phyloP scores from a whole-genome alignment of 768 basidiomycete species.

The Amanita brunnescens region DNA sequence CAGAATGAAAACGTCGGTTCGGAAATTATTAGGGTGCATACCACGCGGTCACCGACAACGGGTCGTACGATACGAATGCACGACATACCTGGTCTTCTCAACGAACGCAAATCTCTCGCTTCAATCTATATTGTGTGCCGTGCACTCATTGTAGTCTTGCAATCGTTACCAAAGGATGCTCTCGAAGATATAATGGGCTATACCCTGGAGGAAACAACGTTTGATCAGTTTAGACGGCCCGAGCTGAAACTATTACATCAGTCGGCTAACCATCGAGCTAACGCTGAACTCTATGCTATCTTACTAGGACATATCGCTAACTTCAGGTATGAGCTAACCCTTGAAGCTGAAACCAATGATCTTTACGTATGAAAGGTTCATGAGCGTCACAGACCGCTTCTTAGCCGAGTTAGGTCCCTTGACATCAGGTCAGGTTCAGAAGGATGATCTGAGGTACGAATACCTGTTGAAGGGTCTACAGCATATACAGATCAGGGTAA shows the following conservation, averaged over 20 bases:
- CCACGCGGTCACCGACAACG: conserved; percentile 26
- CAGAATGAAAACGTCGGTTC: conserved; percentile 55
- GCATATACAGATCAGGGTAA: conserved; percentile 75
- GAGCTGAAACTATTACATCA: conserved; percentile 56
- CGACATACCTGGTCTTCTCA: conserved; percentile 44
- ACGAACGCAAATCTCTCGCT: conserved; percentile 71
- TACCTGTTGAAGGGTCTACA: conserved; percentile 75
- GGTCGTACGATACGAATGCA: conserved; percentile 29
- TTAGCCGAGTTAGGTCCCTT: conserved; percentile 70
- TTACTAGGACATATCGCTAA: conserved; percentile 80
- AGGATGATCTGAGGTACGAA: conserved; percentile 82
- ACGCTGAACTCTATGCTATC: conserved; percentile 75
- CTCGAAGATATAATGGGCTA: conserved; percentile 73
- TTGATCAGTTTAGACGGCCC: conserved; percentile 73
- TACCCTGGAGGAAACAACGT: conserved; percentile 79
- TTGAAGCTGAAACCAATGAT: background rate
- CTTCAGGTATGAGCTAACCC: conserved; percentile 46
- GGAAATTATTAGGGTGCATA: conserved; percentile 45
- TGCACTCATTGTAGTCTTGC: conserved; percentile 70
- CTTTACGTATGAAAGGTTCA: conserved; percentile 43
- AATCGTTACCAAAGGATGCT: conserved; percentile 64
- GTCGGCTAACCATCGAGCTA: conserved; percentile 70
- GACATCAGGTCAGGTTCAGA: conserved; percentile 64
- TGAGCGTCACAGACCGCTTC: conserved; percentile 91
- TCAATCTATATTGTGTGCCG: conserved; percentile 89